Evolutionary conservation across 345 rosid species (phyloP), one percentile per base, ranked within the genome.

Genomic region (Lumnitzera littorea): DNA sequence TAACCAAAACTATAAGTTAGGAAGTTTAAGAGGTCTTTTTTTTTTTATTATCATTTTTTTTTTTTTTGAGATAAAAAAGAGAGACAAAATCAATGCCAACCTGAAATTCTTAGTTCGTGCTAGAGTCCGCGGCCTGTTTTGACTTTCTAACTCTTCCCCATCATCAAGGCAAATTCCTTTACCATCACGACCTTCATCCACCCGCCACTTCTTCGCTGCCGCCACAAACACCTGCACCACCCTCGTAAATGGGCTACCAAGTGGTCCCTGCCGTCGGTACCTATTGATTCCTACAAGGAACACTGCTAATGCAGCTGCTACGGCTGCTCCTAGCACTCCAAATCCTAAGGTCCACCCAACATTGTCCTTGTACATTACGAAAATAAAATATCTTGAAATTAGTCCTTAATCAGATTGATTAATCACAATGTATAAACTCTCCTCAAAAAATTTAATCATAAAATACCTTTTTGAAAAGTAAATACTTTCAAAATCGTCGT

Each of bases 301-400:
- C 57, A 84, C 9, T 0, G 48, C 51, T 55, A 85, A 50, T 17
- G 85, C 85, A 63, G 73, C 63, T 0, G 65, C 83, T 9, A 87
- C 57, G 12, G 76, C 74, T 46, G 76, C 91, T 4, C 87, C 72
- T 49, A 85, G 54, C 55, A 82, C 69, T 54, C 80, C 84, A 51
- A 81, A 78, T 16, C 96, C 98, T 14, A 56, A 65, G 16, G 81
- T 57, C 98, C 98, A 92, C 48, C 96, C 87, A 17, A 85, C 80
- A 29, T 86, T 78, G 48, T 92, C 96, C 94, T 91, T 24, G 43
- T 36, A 36, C 9, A 36, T 36, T 36, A 29, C 3, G 36, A 29
- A 29, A 3, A 1, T 27, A 27, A 27, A 36, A 36, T 29, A 5
- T 9, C 5, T 36, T 1, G 11, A 36, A 27, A 51, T 59, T 50